phyloP scores from a whole-genome alignment of 495 filamentous ascomycete species.

The Monascus purpureus region DNA sequence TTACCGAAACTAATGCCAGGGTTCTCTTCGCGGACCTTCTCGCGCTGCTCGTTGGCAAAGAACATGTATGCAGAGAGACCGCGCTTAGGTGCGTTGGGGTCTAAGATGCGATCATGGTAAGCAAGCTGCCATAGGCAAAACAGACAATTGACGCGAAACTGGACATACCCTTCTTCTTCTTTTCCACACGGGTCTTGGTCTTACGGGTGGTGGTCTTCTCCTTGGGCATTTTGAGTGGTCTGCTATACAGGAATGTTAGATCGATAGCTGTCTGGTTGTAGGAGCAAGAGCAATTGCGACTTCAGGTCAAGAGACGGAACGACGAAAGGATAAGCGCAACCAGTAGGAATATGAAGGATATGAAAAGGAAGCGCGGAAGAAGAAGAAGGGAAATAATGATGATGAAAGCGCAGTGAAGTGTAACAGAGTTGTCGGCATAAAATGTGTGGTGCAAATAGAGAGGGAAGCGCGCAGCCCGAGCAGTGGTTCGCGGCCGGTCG shows the following conservation, averaged over 20 bases:
- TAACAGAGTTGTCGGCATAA: too few species aligned
- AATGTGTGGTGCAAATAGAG: conserved; percentile 6
- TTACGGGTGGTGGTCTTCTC: conserved; percentile 48
- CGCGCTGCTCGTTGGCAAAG: conserved; percentile 98
- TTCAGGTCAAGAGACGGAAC: not conserved
- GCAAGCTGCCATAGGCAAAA: conserved; percentile 2
- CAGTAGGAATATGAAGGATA: too few species aligned
- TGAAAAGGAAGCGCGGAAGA: too few species aligned
- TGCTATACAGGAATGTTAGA: too few species aligned
- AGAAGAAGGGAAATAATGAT: too few species aligned
- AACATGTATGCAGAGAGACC: conserved; percentile 99
- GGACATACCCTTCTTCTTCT: conserved; percentile 79
- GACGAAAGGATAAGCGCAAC: not conserved
- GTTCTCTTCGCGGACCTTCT: conserved; percentile 97
- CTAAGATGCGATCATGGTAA: conserved; percentile 27
- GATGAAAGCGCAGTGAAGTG: too few species aligned
- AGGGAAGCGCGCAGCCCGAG: conserved; percentile 8
- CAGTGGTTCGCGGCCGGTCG: conserved; percentile 5
- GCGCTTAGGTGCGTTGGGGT: conserved; percentile 97
- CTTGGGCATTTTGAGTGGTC: conserved; percentile 55
- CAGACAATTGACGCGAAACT: conserved; percentile 1
- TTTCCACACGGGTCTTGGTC: conserved; percentile 39
- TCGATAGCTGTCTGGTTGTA: too few species aligned
- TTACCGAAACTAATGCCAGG: conserved; percentile 93
- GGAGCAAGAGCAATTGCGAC: not conserved